Evolutionary conservation across 148 eudicot genomes (phyloP).

Genomic region (Silene latifolia): DNA sequence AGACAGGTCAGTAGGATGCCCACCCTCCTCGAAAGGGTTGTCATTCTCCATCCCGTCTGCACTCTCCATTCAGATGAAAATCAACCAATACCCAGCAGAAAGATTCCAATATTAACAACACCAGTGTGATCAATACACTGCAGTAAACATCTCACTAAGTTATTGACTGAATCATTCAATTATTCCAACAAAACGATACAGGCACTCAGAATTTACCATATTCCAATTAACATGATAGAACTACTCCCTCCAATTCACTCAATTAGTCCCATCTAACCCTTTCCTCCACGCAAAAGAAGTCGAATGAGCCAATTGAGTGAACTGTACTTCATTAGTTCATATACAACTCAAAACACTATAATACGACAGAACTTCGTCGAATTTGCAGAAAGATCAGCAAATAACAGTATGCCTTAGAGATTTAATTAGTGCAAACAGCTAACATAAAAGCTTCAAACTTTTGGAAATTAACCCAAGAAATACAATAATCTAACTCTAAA

Average conservation of each 20-base stretch:
- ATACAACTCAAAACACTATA: too few relatives aligned
- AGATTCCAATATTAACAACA: neutral
- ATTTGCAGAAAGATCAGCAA: neutral
- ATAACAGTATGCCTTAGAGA: neutral
- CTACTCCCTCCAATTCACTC: neutral
- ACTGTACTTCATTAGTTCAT: too few relatives aligned
- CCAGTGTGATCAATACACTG: neutral
- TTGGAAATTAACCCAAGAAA: neutral
- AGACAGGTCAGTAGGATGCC: neutral
- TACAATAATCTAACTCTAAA: neutral
- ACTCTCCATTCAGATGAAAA: conserved; percentile 21
- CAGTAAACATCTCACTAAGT: neutral
- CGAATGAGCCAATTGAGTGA: too few relatives aligned
- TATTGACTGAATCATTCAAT: neutral
- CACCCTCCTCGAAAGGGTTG: conserved; percentile 8
- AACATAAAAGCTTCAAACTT: neutral
- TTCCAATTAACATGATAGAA: too few relatives aligned
- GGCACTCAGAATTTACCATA: too few relatives aligned
- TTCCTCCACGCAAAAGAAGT: too few relatives aligned
- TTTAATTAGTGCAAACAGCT: neutral
- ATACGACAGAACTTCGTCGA: neutral
- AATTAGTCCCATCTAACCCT: neutral
- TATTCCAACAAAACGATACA: neutral
- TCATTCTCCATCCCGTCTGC: conserved; percentile 8
- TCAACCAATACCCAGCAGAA: neutral